Conservation (phyloP, 2,329 filamentous ascomycete genomes). For the Stylonectria norvegica region DNA sequence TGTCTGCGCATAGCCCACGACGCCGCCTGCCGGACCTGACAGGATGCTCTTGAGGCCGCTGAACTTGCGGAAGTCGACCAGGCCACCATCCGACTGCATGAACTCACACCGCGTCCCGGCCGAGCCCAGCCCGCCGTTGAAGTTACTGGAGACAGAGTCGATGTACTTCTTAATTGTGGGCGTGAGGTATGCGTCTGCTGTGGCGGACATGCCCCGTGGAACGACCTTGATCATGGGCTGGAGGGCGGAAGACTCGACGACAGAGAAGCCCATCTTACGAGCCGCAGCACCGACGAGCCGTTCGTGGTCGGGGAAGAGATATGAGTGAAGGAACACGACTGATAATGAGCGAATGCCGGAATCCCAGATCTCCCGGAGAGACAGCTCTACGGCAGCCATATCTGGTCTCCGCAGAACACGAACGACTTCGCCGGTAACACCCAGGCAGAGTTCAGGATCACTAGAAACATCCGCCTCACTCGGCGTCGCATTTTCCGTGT, state of each 20-base stretch:
- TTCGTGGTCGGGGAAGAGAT: slow-evolving; percentile 57
- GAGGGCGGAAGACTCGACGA: slow-evolving; percentile 20
- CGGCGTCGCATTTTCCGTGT: slow-evolving; percentile 56
- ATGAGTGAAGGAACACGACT: slow-evolving; percentile 70
- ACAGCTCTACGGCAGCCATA: slow-evolving; percentile 46
- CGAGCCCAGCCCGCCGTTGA: slow-evolving; percentile 33
- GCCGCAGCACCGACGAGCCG: slow-evolving; percentile 33
- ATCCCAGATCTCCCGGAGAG: slow-evolving; percentile 59
- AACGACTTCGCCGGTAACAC: slow-evolving; percentile 64
- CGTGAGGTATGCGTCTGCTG: slow-evolving; percentile 41
- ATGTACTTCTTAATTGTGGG: slow-evolving; percentile 36
- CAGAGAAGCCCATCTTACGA: slow-evolving; percentile 38
- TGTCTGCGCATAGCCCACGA: slow-evolving; percentile 72
- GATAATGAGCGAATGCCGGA: slow-evolving; percentile 50
- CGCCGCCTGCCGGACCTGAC: slow-evolving; percentile 72
- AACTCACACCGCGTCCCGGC: slow-evolving; percentile 16
- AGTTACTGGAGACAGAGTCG: slow-evolving; percentile 24
- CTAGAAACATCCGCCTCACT: slow-evolving; percentile 4
- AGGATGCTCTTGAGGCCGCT: slow-evolving; percentile 68
- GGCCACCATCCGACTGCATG: slow-evolving; percentile 52
- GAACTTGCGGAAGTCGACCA: slow-evolving; percentile 58
- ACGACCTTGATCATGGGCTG: slow-evolving; percentile 40
- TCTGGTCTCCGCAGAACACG: slow-evolving; percentile 60
- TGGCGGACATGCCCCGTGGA: slow-evolving; percentile 39
- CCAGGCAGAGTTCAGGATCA: slow-evolving; percentile 58